phyloP scores from a whole-genome alignment of 139 green algal species.

The Zygnema cylindricum region DNA sequence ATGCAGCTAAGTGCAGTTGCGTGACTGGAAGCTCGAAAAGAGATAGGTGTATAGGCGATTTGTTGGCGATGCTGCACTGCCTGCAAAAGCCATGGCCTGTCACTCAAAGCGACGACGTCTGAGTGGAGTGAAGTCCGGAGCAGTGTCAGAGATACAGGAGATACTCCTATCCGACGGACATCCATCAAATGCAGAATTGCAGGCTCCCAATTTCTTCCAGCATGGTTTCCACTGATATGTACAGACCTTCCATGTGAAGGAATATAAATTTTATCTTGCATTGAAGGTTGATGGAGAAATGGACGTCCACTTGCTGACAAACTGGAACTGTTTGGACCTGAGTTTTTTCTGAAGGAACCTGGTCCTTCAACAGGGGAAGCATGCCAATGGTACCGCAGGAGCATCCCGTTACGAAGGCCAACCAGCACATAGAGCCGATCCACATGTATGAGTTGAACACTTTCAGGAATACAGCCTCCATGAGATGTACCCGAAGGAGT shows the following conservation, averaged over 20 bases:
- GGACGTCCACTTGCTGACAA: not conserved
- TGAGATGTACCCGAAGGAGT: not conserved
- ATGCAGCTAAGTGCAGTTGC: conserved; percentile 46
- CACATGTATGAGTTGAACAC: conserved; percentile 40
- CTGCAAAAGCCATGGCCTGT: conserved; percentile 58
- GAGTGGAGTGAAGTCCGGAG: conserved; percentile 12
- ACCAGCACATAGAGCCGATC: conserved; percentile 52
- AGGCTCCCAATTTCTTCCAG: not conserved
- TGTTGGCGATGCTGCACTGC: conserved; percentile 11
- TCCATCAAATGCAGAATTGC: conserved; percentile 25
- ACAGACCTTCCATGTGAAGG: not conserved
- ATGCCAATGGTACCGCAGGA: conserved; percentile 55
- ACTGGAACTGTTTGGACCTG: not conserved
- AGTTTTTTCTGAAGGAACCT: not conserved
- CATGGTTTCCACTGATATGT: not conserved
- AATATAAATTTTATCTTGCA: too few species aligned
- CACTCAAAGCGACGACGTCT: conserved; percentile 53
- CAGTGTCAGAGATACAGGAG: conserved; percentile 48
- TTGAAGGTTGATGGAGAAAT: not conserved
- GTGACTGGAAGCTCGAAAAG: conserved; percentile 49
- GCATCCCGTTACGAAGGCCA: conserved; percentile 55
- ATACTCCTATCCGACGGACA: conserved; percentile 41
- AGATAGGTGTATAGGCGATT: conserved; percentile 39
- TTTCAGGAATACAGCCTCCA: conserved; percentile 53
- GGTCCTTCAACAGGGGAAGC: not conserved